phyloP scores from a whole-genome alignment of 208 protist species.

The Trypanosoma melophagium region DNA sequence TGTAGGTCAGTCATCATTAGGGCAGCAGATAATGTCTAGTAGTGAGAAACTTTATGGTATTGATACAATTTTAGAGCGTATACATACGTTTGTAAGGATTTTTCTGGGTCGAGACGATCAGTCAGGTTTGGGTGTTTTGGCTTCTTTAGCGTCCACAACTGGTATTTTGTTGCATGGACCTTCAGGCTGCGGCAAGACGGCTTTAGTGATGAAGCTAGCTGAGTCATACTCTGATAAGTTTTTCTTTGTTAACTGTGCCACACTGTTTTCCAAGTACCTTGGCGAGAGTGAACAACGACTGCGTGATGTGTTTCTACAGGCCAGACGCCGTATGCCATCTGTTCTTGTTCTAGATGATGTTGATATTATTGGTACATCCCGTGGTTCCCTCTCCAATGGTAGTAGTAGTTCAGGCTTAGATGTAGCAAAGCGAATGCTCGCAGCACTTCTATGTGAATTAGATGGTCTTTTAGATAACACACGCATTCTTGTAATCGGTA shows the following conservation, averaged over 20 bases:
- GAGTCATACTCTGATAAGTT: slow-evolving; percentile 46
- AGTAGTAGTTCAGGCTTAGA: slow-evolving; percentile 37
- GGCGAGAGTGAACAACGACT: slow-evolving; percentile 88
- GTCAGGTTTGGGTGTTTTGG: slow-evolving; percentile 22
- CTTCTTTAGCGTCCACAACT: slow-evolving; percentile 49
- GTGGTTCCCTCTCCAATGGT: slow-evolving; percentile 37
- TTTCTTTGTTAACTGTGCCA: slow-evolving; percentile 70
- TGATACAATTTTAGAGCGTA: slow-evolving; percentile 32
- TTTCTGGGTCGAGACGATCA: slow-evolving; percentile 19
- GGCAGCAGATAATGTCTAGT: not conserved
- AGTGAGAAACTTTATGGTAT: slow-evolving; percentile 52
- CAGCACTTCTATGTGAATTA: slow-evolving; percentile 96
- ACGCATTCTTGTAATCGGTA: slow-evolving; percentile 91
- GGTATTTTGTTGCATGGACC: slow-evolving; percentile 84
- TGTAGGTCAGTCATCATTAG: not conserved
- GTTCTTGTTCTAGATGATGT: slow-evolving; percentile 89
- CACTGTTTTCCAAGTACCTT: slow-evolving; percentile 87
- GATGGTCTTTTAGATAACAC: slow-evolving; percentile 92
- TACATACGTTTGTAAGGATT: slow-evolving; percentile 26
- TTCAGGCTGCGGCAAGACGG: slow-evolving; percentile 80
- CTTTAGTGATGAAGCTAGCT: slow-evolving; percentile 43
- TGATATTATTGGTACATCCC: slow-evolving; percentile 73
- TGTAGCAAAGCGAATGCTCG: slow-evolving; percentile 88
- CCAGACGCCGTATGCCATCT: slow-evolving; percentile 56
- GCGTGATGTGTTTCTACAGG: slow-evolving; percentile 68